Evolutionary conservation across 805 yeast genomes (phyloP), one percentile per base, ranked within the genome.

Genomic region (Yamadazyma kitorensis): DNA sequence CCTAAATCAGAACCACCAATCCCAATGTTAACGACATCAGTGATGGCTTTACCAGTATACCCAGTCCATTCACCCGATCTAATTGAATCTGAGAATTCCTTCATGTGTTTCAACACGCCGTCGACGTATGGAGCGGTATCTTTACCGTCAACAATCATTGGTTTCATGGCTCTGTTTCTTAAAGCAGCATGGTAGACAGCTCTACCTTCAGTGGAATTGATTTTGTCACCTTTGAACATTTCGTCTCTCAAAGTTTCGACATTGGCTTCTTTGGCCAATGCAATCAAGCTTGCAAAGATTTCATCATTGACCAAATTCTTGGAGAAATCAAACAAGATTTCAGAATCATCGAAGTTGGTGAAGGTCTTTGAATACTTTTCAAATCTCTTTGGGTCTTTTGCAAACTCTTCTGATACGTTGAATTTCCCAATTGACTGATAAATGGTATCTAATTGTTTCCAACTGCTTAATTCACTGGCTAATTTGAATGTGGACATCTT

Each of bases 1-100:
- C 98, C 98, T 53, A 93, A 76, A 66, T 93, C 98, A 18, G 97
- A 88, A 51, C 98, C 98, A 60, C 98, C 98, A 59, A 93, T 93
- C 66, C 98, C 98, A 54, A 93, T 86, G 76, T 93, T 93, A 55
- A 93, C 98, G 37, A 93, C 80, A 55, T 87, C 95, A 51, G 93
- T 85, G 68, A 93, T 91, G 52, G 72, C 68, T 76, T 88, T 87
- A 51, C 98, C 98, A 49, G 97, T 82, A 77, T 85, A 91, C 61
- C 98, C 98, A 54, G 78, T 88, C 97, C 98, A 91, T 47, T 70
- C 75, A 54, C 98, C 98, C 30, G 93, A 81, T 67, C 98, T 82
- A 43, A 93, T 85, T 45, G 74, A 70, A 45, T 86, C 86, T 38
- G 95, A 80, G 73, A 93, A 93, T 64, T 89, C 95, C 72, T 86